Evolutionary conservation across 805 yeast species (phyloP).

Genomic region (Candida mattraensis): DNA sequence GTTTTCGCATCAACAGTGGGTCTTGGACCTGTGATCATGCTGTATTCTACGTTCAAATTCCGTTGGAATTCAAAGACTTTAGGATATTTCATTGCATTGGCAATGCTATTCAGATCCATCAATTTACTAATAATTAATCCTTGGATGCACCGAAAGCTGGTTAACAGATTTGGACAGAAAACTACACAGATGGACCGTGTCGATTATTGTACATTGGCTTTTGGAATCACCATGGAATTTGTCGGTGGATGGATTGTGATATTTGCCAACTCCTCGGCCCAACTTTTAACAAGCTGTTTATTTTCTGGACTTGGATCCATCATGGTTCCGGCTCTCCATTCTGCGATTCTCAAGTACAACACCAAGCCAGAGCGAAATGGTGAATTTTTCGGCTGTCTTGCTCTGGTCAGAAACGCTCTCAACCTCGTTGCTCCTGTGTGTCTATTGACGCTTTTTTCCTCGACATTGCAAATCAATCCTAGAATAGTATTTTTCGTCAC

Average conservation of each 20-base stretch:
- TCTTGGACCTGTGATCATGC: slow-evolving; percentile 41
- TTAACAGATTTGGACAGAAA: slow-evolving; percentile 34
- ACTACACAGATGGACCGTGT: slow-evolving; percentile 49
- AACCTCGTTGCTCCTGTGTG: slow-evolving; percentile 50
- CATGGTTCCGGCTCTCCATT: slow-evolving; percentile 57
- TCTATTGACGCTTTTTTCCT: slow-evolving; percentile 47
- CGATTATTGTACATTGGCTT: slow-evolving; percentile 25
- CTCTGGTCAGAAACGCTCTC: slow-evolving; percentile 53
- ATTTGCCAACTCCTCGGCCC: slow-evolving; percentile 28
- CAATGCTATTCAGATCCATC: slow-evolving; percentile 50
- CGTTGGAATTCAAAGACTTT: slow-evolving; percentile 54
- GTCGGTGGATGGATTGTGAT: slow-evolving; percentile 39
- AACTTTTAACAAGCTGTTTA: slow-evolving; percentile 36
- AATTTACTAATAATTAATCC: slow-evolving; percentile 56
- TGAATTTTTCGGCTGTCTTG: slow-evolving; percentile 70
- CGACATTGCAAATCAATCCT: slow-evolving; percentile 41
- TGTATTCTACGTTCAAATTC: slow-evolving; percentile 55
- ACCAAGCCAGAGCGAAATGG: slow-evolving; percentile 57
- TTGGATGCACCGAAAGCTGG: slow-evolving; percentile 38
- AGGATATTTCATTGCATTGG: slow-evolving; percentile 54
- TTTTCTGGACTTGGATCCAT: slow-evolving; percentile 50
- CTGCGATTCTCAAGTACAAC: slow-evolving; percentile 60
- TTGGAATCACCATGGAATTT: slow-evolving; percentile 40
- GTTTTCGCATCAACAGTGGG: slow-evolving; percentile 41
- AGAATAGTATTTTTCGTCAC: slow-evolving; percentile 35